Evolutionary conservation across 2,329 filamentous ascomycete genomes (phyloP), one percentile per base, ranked within the genome.

Genomic region (Ceratocystis harringtonii): DNA sequence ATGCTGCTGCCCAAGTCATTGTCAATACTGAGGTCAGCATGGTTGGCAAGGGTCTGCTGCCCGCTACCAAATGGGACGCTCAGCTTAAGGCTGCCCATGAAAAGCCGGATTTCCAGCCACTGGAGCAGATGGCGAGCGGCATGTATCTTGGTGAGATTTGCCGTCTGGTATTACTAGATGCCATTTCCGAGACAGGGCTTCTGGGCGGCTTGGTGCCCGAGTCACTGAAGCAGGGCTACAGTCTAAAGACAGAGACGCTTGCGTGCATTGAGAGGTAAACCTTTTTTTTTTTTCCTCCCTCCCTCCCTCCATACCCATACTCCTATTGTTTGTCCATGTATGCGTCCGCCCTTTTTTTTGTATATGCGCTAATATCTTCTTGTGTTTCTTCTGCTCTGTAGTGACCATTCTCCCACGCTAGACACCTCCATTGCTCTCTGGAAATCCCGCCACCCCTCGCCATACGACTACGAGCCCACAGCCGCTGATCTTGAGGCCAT

Each of bases 21-120:
- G 79, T 87, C 69, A 87, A 87, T 72, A 86, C 84, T 0, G 84
- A 87, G 72, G 73, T 87, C 43, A 81, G 84, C 69, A 87, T 87
- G 84, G 86, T 86, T 71, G 84, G 84, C 15, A 75, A 78, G 62
- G 79, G 75, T 66, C 78, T 85, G 61, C 73, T 87, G 30, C 83
- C 84, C 5, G 69, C 81, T 65, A 87, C 84, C 2, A 78, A 78
- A 69, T 88, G 84, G 84, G 85, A 88, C 68, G 72, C 74, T 19
- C 71, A 75, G 4, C 74, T 88, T 15, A 80, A 80, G 58, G 76
- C 75, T 1, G 75, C 73, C 0, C 84, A 85, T 68, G 76, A 80
- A 12, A 75, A 77, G 63, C 84, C 84, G 0, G 78, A 81, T 28
- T 85, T 85, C 68, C 84, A 86, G 69, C 84, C 84, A 0, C 72